phyloP scores from a whole-genome alignment of 78 protist species.

The Dictyostelium firmibasis region DNA sequence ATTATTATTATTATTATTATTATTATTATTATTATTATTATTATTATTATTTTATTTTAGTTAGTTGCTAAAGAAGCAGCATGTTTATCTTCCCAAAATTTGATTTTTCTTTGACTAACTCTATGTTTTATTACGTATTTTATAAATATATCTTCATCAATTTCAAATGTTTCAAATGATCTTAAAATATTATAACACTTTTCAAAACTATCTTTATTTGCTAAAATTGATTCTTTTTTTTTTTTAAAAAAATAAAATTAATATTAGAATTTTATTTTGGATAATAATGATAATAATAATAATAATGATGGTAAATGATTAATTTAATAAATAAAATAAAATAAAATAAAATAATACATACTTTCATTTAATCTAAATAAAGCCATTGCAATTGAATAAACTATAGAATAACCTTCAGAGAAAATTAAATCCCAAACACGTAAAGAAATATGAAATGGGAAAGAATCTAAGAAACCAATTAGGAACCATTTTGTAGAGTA shows the following conservation, averaged over 20 bases:
- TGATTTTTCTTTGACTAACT: constrained; percentile 1
- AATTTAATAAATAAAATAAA: too few species aligned
- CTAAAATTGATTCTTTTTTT: constrained; percentile 5
- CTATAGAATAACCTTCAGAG: constrained; percentile 31
- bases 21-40: neutral
- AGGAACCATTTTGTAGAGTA: constrained; percentile 67
- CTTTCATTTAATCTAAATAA: constrained; percentile 27
- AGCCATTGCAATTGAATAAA: constrained; percentile 48
- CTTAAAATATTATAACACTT: constrained; percentile 20
- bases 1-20: neutral
- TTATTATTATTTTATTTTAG: neutral
- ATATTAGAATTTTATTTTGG: neutral
- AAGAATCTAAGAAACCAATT: constrained; percentile 54
- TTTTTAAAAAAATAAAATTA: neutral
- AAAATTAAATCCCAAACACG: constrained; percentile 70
- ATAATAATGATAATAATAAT: too few species aligned
- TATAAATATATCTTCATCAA: constrained; percentile 40
- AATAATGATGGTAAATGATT: too few species aligned
- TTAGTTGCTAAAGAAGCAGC: neutral
- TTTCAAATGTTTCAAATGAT: neutral
- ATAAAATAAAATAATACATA: neutral
- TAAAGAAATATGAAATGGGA: constrained; percentile 14
- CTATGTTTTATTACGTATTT: constrained; percentile 1
- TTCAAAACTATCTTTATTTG: constrained; percentile 21
- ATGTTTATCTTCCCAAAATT: constrained; percentile 19